Conservation (phyloP, 345 rosid species). For the Aegle marmelos region DNA sequence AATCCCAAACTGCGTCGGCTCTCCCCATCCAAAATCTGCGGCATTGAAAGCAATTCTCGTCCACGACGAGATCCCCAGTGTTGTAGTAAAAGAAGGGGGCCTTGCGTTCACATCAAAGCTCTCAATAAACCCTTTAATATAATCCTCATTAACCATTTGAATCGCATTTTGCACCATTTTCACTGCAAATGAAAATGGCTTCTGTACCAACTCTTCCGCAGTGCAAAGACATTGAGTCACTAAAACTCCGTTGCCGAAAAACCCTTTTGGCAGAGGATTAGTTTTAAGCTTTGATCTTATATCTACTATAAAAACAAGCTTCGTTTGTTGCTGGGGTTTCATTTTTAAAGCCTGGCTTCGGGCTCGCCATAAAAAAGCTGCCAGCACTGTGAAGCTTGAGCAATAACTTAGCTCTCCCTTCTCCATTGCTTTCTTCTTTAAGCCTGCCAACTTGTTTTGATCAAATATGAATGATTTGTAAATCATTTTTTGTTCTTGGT, state of each 20-base stretch:
- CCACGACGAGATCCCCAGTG: conserved; percentile 27
- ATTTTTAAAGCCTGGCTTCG: conserved; percentile 22
- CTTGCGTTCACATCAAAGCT: conserved; percentile 4
- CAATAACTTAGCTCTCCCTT: conserved; percentile 11
- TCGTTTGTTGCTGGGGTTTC: conserved; percentile 17
- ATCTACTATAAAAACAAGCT: conserved; percentile 17
- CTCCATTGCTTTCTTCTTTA: conserved; percentile 18
- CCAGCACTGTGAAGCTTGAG: conserved; percentile 24
- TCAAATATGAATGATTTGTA: conserved; percentile 18
- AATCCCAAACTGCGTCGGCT: conserved; percentile 23
- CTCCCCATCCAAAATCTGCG: conserved; percentile 27
- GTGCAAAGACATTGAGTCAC: not conserved
- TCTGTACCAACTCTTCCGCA: conserved; percentile 16
- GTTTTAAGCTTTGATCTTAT: conserved; percentile 17
- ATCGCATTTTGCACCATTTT: conserved; percentile 21
- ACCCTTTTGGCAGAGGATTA: conserved; percentile 19
- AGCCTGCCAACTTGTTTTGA: conserved; percentile 5
- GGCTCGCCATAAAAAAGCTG: conserved; percentile 22
- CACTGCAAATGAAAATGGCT: conserved; percentile 13
- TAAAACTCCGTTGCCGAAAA: conserved; percentile 20
- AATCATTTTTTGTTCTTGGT: conserved; percentile 5
- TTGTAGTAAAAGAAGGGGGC: conserved; percentile 14
- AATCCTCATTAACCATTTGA: conserved; percentile 14
- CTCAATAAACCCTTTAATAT: conserved; percentile 20
- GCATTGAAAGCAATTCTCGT: conserved; percentile 14